Conservation (phyloP, 2,329 filamentous ascomycete genomes). For the Lachnellula cervina region DNA sequence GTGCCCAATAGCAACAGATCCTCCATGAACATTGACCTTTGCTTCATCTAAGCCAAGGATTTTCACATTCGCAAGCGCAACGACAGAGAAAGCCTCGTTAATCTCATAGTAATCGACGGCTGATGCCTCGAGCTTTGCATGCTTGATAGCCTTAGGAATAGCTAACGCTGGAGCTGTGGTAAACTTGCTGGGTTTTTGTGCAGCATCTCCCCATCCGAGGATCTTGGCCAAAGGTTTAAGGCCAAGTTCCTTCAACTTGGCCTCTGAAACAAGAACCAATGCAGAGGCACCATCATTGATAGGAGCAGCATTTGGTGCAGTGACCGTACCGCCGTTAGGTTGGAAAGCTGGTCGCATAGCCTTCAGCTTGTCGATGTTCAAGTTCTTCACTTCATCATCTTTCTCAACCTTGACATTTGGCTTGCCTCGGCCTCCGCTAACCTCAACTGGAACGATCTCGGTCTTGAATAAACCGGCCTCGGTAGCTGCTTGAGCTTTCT, state of each 20-base stretch:
- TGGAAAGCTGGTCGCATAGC: conserved; percentile 80
- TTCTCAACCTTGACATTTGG: conserved; percentile 72
- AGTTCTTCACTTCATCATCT: conserved; percentile 96
- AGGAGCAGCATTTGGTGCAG: conserved; percentile 92
- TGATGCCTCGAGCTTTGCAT: conserved; percentile 74
- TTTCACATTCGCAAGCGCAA: conserved; percentile 95
- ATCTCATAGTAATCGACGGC: conserved; percentile 94
- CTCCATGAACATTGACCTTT: conserved; percentile 93
- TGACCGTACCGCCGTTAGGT: conserved; percentile 79
- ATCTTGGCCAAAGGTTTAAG: conserved; percentile 95
- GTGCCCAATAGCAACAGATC: conserved; percentile 94
- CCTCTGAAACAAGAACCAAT: conserved; percentile 88
- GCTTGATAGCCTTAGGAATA: conserved; percentile 95
- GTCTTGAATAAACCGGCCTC: conserved; percentile 73
- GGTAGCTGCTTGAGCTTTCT: conserved; percentile 84
- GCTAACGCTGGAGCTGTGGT: conserved; percentile 89
- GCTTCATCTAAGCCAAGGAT: conserved; percentile 72
- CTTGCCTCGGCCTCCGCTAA: conserved; percentile 86
- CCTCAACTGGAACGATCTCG: conserved; percentile 87
- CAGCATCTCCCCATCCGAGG: conserved; percentile 93
- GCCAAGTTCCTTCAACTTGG: conserved; percentile 85
- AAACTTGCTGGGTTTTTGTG: conserved; percentile 87
- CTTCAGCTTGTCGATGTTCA: conserved; percentile 78
- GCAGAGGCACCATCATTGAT: conserved; percentile 93
- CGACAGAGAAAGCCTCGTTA: conserved; percentile 98